A percentile compares a stretch with the other conserved stretches of the same genome.
Evolutionary conservation across 257 asterid species (phyloP).

Genomic region (Nicotiana tomentosiformis): DNA sequence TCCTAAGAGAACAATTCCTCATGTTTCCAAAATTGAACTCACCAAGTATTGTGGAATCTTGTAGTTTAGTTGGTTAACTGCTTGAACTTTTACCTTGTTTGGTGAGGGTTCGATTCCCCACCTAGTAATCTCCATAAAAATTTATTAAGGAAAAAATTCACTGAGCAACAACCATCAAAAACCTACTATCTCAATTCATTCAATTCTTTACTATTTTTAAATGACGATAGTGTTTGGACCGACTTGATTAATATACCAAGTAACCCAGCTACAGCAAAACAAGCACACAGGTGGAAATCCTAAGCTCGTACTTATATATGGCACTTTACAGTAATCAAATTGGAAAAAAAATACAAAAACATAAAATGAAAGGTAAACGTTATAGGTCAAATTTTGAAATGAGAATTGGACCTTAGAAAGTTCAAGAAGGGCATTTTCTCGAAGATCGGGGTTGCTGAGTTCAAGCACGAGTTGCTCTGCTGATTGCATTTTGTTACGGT

Average conservation of each 20-base stretch:
- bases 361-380: neutral
- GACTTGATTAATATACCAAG: neutral
- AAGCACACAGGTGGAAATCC: neutral
- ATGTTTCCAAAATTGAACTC: neutral
- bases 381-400: neutral
- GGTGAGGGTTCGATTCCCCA: no score
- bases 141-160: neutral
- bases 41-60: neutral
- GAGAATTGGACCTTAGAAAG: conserved; percentile 62
- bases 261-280: neutral
- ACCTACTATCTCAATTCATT: neutral
- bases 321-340: no score
- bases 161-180: neutral
- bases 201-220: neutral
- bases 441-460: conserved; percentile 82
- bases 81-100: no score
- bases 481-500: conserved; percentile 53
- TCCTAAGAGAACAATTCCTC: neutral
- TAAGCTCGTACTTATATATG: neutral
- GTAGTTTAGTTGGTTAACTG: no score
- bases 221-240: neutral
- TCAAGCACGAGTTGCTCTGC: conserved; percentile 89
- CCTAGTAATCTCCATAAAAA: no score
- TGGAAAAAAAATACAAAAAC: neutral
- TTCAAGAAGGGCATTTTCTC: conserved; percentile 88